These are phyloP conservation scores for Juglanconis oblonga DNA, from an alignment of 2,329 filamentous ascomycete species.

Conservation along the genomic window DNA sequence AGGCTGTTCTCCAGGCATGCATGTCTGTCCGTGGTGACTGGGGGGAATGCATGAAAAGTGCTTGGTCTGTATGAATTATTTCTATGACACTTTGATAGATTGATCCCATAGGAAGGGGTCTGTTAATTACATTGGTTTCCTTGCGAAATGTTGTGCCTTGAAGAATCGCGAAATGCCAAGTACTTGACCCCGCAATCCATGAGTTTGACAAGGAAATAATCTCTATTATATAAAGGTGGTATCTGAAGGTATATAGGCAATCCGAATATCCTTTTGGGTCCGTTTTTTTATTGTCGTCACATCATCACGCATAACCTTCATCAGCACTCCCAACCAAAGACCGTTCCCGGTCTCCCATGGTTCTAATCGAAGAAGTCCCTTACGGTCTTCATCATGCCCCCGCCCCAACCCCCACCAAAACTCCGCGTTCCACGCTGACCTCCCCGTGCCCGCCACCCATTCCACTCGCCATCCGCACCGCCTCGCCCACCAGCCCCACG, in stretches of 20 bases:
- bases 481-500: slow-evolving; percentile 50
- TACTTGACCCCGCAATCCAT: too few relatives aligned
- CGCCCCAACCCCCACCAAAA: slow-evolving; percentile 21
- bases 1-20: background rate
- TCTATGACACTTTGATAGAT: slow-evolving; percentile 1
- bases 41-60: background rate
- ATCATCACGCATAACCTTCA: slow-evolving; percentile 7
- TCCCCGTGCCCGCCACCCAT: slow-evolving; percentile 23
- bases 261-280: background rate
- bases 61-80: background rate
- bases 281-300: background rate
- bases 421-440: slow-evolving; percentile 32
- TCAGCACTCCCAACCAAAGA: background rate
- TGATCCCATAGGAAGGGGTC: slow-evolving; percentile 3
- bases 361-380: slow-evolving; percentile 33
- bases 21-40: background rate
- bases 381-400: slow-evolving; percentile 25
- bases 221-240: slow-evolving; percentile 8
- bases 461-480: slow-evolving; percentile 49
- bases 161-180: too few relatives aligned
- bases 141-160: too few relatives aligned
- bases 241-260: slow-evolving; percentile 12
- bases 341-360: too few relatives aligned
- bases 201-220: background rate
- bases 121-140: slow-evolving; percentile 1